Evolutionary conservation across 2,329 filamentous ascomycete species (phyloP).

Genomic region (Cladosporium sp.): DNA sequence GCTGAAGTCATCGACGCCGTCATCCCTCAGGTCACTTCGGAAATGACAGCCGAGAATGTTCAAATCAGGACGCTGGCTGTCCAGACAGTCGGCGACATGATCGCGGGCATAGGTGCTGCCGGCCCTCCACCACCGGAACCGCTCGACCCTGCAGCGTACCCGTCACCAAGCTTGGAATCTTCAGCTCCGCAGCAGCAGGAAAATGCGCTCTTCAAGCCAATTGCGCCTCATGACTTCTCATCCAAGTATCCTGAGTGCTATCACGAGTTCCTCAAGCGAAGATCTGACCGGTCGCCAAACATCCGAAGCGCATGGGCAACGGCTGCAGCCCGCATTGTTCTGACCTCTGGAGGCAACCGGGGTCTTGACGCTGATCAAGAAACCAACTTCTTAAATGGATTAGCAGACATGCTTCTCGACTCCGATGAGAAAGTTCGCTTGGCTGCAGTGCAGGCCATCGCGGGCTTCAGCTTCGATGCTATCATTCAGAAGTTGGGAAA

Average conservation of each 20-base stretch:
- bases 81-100: slow-evolving; percentile 91
- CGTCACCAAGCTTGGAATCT: slow-evolving; percentile 53
- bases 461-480: slow-evolving; percentile 71
- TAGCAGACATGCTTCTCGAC: slow-evolving; percentile 78
- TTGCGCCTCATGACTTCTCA: slow-evolving; percentile 83
- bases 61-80: slow-evolving; percentile 82
- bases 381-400: slow-evolving; percentile 61
- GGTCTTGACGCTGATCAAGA: slow-evolving; percentile 82
- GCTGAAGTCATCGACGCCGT: slow-evolving; percentile 87
- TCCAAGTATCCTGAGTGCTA: slow-evolving; percentile 75
- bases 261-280: slow-evolving; percentile 74
- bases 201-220: slow-evolving; percentile 69
- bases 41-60: slow-evolving; percentile 83
- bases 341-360: slow-evolving; percentile 86
- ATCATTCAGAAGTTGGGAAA: slow-evolving; percentile 75
- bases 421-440: slow-evolving; percentile 85
- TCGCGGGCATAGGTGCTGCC: slow-evolving; percentile 85
- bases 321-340: slow-evolving; percentile 74
- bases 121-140: slow-evolving; percentile 67
- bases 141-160: slow-evolving; percentile 78
- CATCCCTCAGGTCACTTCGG: slow-evolving; percentile 85
- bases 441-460: slow-evolving; percentile 79
- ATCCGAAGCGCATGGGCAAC: slow-evolving; percentile 85
- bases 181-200: slow-evolving; percentile 39
- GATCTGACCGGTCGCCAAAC: slow-evolving; percentile 75